Evolutionary conservation across 2,329 filamentous ascomycete species (phyloP), one percentile per base, ranked within the genome.

Genomic region (Aspergillus uvarum): DNA sequence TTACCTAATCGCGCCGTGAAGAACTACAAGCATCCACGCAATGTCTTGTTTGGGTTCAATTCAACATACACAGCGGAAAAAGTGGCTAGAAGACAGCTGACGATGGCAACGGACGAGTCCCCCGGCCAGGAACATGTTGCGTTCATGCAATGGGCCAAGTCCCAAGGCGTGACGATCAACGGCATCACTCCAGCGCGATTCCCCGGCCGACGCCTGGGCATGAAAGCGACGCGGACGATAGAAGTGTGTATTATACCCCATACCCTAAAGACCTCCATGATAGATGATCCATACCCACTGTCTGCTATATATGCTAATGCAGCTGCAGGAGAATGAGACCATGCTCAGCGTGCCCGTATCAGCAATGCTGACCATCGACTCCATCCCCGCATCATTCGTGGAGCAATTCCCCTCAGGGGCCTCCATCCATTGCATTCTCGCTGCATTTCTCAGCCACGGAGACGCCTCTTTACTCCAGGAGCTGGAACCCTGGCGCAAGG

Each of bases 181-280:
- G 87, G 87, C 38, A 84, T 95, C 48, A 79, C 79, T 1, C 87
- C 91, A 2, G 81, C 85, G 44, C 79, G 78, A 51, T 85, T 96
- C n/a, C 84, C 87, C 1, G 88, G 87, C 2, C 83, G 89, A 59
- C 91, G 92, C 47, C 83, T 94, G 59, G 92, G 92, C 44, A 86
- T 96, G 52, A 81, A 92, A 29, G 88, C 91, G 7, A 87, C 85
- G 14, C 82, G 83, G 44, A 77, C 82, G 5, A 81, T 94, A 61
- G 77, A 88, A 77, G 89, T 90, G 50, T 59, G 62, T 59, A 50
- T n/a, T 10, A 14, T 22, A 21, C 12, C 12, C 47, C 47, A 24
- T 24, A 3, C 12, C 21, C 47, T 26, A 49, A 24, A 49, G 2
- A 29, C 26, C 26, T 8, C 5, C 26, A 2, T 10, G 26, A 6